Evolutionary conservation across 2,329 filamentous ascomycete genomes (phyloP), one percentile per base, ranked within the genome.

Genomic region (Cadophora malorum): DNA sequence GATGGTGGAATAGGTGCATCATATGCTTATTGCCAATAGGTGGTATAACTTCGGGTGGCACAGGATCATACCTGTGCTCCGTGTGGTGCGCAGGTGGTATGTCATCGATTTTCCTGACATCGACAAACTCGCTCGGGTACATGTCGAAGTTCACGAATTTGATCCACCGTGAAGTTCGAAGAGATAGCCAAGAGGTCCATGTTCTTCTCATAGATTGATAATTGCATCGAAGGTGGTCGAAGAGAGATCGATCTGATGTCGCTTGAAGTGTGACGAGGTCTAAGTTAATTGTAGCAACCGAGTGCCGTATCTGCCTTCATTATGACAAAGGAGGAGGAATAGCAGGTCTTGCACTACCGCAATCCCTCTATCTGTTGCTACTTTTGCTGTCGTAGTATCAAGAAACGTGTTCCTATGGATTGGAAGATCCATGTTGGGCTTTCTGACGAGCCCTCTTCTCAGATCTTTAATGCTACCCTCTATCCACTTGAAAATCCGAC

Each of bases 71-170:
- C 1, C 41, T 56, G 49, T 74, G 74, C 0, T 74, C 68, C 4
- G 23, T 19, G 28, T 73, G 45, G 0, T 56, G 55, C 1, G 69
- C 69, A 3, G 72, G 71, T 23, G 72, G 73, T 4, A 74, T 65
- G 25, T 69, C 67, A 33, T 75, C 63, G 7, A 64, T 23, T 38
- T 74, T 70, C 8, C 68, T 52, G 0, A 74, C 65, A 50, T 75
- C 72, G 12, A 75, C 67, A 4, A 71, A 55, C 14, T 68, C 61
- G n/a, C 64, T 67, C 16, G 28, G 33, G 28, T 70, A 69, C n/a
- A 71, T 45, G 33, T 73, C 69, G 47, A 75, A 75, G 4, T 67
- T 45, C 0, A 74, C 72, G 23, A 75, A 75, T 21, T 72, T 74
- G 49, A 75, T 72, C n/a, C 60, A 66, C 28, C 21, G 41, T 3